A percentile compares a stretch with the other conserved stretches of the same genome.
Conservation (phyloP, 805 yeast species). For the Wickerhamomyces tratensis region DNA sequence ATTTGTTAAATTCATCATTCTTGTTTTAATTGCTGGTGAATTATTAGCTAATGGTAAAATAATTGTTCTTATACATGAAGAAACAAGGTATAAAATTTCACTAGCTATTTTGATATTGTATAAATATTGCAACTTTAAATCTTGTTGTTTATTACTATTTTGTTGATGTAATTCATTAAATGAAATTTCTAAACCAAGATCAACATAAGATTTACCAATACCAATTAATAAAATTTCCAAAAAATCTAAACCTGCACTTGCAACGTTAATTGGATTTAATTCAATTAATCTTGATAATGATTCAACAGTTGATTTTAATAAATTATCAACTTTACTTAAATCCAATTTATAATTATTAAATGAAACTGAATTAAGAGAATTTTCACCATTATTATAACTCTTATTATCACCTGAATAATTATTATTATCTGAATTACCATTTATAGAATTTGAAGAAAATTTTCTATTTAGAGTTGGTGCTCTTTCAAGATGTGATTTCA, state of each 20-base stretch:
- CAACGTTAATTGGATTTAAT: slow-evolving; percentile 50
- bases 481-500: slow-evolving; percentile 41
- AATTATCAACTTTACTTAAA: slow-evolving; percentile 44
- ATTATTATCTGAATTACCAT: not conserved
- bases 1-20: slow-evolving; percentile 55
- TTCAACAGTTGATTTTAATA: slow-evolving; percentile 67
- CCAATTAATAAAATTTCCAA: slow-evolving; percentile 59
- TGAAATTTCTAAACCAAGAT: slow-evolving; percentile 64
- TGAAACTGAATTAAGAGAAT: not conserved
- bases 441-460: slow-evolving; percentile 5
- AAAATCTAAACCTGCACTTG: slow-evolving; percentile 54
- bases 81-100: slow-evolving; percentile 53
- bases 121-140: slow-evolving; percentile 31
- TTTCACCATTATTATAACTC: too few relatives aligned
- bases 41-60: slow-evolving; percentile 66
- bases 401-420: not conserved
- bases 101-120: slow-evolving; percentile 41
- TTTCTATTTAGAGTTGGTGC: slow-evolving; percentile 24
- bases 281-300: slow-evolving; percentile 71
- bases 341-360: slow-evolving; percentile 17
- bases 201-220: slow-evolving; percentile 66
- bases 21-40: slow-evolving; percentile 43
- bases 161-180: slow-evolving; percentile 36
- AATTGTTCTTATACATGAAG: slow-evolving; percentile 66
- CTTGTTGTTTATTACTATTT: slow-evolving; percentile 16